phyloP scores from a whole-genome alignment of 768 basidiomycete genomes.

The Daedaleopsis sinensis region DNA sequence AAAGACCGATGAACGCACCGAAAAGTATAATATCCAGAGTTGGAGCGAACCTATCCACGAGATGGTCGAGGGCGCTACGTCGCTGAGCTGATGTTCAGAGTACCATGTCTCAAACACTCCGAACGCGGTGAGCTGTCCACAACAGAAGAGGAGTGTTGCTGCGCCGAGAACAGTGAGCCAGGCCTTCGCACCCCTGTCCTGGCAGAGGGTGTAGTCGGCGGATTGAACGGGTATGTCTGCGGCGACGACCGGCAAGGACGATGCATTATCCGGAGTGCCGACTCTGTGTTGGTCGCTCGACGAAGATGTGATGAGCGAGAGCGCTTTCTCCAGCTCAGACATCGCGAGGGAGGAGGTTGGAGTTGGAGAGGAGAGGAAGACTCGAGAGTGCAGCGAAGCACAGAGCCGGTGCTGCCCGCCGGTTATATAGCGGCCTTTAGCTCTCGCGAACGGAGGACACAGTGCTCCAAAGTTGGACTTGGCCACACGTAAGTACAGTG shows the following conservation, averaged over 20 bases:
- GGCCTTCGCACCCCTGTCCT: constrained; percentile 33
- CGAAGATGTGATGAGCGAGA: neutral
- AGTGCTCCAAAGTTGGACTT: neutral
- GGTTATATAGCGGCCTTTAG: neutral
- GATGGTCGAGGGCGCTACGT: constrained; percentile 21
- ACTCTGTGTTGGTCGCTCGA: neutral
- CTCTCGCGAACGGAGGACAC: neutral
- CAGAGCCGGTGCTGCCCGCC: neutral
- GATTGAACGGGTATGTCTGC: neutral
- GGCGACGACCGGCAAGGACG: neutral
- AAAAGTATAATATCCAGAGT: constrained; percentile 70
- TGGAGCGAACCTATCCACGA: constrained; percentile 63
- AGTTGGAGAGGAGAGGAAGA: neutral
- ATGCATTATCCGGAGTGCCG: neutral
- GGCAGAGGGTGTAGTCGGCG: constrained; percentile 8
- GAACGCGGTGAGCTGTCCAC: constrained; percentile 20
- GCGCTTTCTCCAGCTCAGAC: neutral
- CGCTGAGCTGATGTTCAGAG: constrained; percentile 10
- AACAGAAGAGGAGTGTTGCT: constrained; percentile 63
- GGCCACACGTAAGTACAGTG: neutral
- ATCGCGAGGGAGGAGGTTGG: neutral
- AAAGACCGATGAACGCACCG: constrained; percentile 38
- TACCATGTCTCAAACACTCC: constrained; percentile 20
- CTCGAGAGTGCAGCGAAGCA: neutral
- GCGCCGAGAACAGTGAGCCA: constrained; percentile 63